Conservation (phyloP, 495 filamentous ascomycete genomes). For the Neurospora sp. region DNA sequence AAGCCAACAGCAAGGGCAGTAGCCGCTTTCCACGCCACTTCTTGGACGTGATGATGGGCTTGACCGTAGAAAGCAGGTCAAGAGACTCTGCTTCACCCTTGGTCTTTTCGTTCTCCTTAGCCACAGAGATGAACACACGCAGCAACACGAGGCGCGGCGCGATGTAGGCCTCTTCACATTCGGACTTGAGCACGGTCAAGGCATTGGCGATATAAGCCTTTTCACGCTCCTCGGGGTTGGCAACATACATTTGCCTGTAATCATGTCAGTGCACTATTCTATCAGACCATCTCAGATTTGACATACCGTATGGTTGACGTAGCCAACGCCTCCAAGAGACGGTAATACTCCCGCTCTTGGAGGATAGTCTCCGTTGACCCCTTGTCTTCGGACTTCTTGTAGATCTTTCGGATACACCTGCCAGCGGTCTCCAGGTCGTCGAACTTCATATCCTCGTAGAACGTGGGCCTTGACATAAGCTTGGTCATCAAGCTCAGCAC, state of each 20-base stretch:
- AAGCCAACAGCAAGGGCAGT: slow-evolving; percentile 9
- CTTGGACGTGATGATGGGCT: background rate
- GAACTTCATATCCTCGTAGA: slow-evolving; percentile 33
- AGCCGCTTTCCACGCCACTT: slow-evolving; percentile 9
- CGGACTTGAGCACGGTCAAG: slow-evolving; percentile 14
- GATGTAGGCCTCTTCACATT: slow-evolving; percentile 11
- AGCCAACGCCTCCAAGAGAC: slow-evolving; percentile 20
- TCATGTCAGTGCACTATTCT: slow-evolving; percentile 1
- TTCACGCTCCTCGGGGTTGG: slow-evolving; percentile 24
- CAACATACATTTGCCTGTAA: slow-evolving; percentile 22
- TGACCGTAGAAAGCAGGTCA: slow-evolving; percentile 5
- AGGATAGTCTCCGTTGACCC: slow-evolving; percentile 1
- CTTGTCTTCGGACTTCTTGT: slow-evolving; percentile 4
- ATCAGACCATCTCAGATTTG: background rate
- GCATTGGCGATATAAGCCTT: slow-evolving; percentile 23
- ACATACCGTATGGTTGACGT: slow-evolving; percentile 22
- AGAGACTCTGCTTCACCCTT: background rate
- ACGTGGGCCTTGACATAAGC: slow-evolving; percentile 37
- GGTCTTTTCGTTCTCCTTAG: background rate
- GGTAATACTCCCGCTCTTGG: slow-evolving; percentile 9
- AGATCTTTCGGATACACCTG: slow-evolving; percentile 7
- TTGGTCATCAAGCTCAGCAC: slow-evolving; percentile 38
- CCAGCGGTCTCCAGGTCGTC: slow-evolving; percentile 16
- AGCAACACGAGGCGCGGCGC: slow-evolving; percentile 12
- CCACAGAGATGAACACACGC: slow-evolving; percentile 7